These are phyloP conservation scores for Apiotrichum brassicae DNA, from an alignment of 1,284 basidiomycete species.

Conservation along the genomic window DNA sequence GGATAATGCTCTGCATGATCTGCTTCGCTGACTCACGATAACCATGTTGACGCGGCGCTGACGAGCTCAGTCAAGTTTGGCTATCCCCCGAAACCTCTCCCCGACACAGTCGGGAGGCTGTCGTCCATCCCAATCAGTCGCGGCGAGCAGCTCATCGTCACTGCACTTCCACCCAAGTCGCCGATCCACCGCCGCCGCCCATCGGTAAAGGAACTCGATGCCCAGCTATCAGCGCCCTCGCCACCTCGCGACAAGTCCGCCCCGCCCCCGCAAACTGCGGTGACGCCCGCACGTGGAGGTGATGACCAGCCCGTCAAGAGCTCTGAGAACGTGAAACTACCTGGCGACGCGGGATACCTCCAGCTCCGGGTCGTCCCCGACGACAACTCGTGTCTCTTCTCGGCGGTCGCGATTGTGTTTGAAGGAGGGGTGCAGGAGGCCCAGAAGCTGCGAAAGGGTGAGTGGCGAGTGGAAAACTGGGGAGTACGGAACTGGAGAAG, in stretches of 20 bases:
- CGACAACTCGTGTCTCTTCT: conserved; percentile 89
- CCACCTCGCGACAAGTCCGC: conserved; percentile 18
- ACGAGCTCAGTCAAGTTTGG: conserved; percentile 67
- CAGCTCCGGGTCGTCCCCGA: conserved; percentile 71
- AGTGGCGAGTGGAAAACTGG: conserved; percentile 4
- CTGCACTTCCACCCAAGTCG: conserved; percentile 40
- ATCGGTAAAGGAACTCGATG: conserved; percentile 33
- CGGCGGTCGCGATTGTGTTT: conserved; percentile 73
- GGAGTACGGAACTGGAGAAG: too few species aligned
- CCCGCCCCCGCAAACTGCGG: conserved; percentile 6
- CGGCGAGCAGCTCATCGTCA: conserved; percentile 79
- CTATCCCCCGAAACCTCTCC: conserved; percentile 70
- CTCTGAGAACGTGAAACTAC: conserved; percentile 29
- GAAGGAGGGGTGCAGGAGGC: conserved; percentile 64
- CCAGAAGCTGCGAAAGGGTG: conserved; percentile 35
- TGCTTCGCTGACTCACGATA: too few species aligned
- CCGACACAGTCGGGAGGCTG: conserved; percentile 63
- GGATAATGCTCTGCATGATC: too few species aligned
- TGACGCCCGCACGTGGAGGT: background rate
- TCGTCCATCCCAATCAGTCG: conserved; percentile 65
- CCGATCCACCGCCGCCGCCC: conserved; percentile 25
- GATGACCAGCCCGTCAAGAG: conserved; percentile 22
- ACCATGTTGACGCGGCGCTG: too few species aligned
- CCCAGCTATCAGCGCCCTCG: conserved; percentile 28
- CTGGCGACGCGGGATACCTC: conserved; percentile 46